phyloP scores from a whole-genome alignment of 164 flowering plant species.

The Piper longum region DNA sequence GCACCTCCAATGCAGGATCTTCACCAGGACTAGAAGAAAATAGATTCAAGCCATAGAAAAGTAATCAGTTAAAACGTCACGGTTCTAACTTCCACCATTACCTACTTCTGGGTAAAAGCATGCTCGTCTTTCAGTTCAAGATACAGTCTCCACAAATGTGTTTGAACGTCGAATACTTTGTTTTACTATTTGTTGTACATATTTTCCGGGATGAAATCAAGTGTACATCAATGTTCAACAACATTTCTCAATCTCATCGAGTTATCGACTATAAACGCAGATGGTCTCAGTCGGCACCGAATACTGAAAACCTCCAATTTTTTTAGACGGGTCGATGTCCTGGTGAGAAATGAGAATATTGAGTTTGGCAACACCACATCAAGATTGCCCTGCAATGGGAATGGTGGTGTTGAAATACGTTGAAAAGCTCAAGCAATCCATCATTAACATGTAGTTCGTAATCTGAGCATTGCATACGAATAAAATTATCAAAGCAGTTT shows the following conservation, averaged over 20 bases:
- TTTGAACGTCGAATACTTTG: neutral
- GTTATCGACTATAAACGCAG: neutral
- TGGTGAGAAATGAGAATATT: too few species aligned
- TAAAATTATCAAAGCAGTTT: too few species aligned
- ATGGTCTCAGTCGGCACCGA: too few species aligned
- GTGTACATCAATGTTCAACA: conserved; percentile 1
- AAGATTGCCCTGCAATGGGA: too few species aligned
- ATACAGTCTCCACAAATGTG: neutral
- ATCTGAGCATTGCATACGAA: too few species aligned
- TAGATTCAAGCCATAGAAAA: neutral
- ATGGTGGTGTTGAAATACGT: too few species aligned
- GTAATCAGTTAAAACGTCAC: neutral
- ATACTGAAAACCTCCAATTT: too few species aligned
- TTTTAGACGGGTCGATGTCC: too few species aligned
- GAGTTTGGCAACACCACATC: too few species aligned
- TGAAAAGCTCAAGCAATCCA: too few species aligned
- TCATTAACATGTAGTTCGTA: too few species aligned
- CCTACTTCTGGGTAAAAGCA: neutral
- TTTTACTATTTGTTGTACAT: neutral
- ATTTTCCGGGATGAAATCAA: neutral
- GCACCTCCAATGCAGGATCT: conserved; percentile 61
- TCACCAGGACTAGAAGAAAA: conserved; percentile 28
- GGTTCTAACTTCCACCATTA: neutral
- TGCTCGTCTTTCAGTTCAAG: neutral
- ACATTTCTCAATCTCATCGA: neutral